A percentile compares a stretch with the other conserved stretches of the same genome.
phyloP scores from a whole-genome alignment of 2,329 filamentous ascomycete species.

The Pestalotiopsis sp. region DNA sequence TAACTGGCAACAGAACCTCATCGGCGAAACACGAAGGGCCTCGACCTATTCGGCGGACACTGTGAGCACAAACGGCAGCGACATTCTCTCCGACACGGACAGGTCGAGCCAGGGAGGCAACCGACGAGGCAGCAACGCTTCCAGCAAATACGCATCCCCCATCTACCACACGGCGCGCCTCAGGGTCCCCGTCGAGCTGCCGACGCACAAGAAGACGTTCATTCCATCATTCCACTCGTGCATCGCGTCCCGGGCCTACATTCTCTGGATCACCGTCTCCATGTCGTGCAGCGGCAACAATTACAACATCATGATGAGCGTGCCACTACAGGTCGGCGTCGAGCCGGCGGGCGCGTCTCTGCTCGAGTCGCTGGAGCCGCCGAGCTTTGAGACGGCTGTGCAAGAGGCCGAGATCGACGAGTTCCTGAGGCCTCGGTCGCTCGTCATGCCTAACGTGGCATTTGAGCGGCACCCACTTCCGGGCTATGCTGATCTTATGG shows the following conservation, averaged over 20 bases:
- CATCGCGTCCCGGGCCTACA: slow-evolving; percentile 59
- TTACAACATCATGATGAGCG: slow-evolving; percentile 44
- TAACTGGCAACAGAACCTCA: slow-evolving; percentile 44
- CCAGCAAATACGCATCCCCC: slow-evolving; percentile 26
- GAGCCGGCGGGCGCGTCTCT: slow-evolving; percentile 28
- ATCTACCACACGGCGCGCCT: slow-evolving; percentile 45
- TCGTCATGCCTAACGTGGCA: slow-evolving; percentile 36
- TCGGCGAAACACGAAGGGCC: slow-evolving; percentile 44
- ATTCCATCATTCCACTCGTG: slow-evolving; percentile 63
- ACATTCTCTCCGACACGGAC: slow-evolving; percentile 41
- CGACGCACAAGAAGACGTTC: slow-evolving; percentile 50
- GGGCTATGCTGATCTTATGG: slow-evolving; percentile 26
- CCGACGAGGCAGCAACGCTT: slow-evolving; percentile 15
- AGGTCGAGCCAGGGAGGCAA: slow-evolving; percentile 12
- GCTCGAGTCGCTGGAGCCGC: slow-evolving; percentile 36
- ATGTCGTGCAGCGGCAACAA: slow-evolving; percentile 42
- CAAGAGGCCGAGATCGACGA: slow-evolving; percentile 48
- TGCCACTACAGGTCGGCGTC: slow-evolving; percentile 57
- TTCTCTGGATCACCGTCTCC: slow-evolving; percentile 48
- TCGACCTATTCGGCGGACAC: slow-evolving; percentile 49
- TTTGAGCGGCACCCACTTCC: slow-evolving; percentile 39
- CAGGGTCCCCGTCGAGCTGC: slow-evolving; percentile 51
- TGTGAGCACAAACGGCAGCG: slow-evolving; percentile 27
- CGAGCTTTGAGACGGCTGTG: slow-evolving; percentile 54
- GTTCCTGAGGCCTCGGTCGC: slow-evolving; percentile 43